Evolutionary conservation across 2,329 filamentous ascomycete genomes (phyloP).

Genomic region (Ophiostoma himal-ulmi): DNA sequence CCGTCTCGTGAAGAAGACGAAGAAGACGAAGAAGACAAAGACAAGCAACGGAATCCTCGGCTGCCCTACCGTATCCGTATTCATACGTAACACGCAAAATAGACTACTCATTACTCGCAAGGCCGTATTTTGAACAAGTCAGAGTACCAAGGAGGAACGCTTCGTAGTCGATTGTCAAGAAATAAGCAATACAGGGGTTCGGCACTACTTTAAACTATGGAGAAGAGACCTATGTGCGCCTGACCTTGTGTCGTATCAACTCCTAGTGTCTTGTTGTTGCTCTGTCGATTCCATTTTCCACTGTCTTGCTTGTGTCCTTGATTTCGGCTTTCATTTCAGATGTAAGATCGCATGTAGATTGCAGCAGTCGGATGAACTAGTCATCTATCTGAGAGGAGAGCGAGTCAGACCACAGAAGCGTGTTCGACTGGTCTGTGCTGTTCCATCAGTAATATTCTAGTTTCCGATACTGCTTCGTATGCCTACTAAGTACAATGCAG

Average conservation of each 20-base stretch:
- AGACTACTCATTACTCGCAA: neutral
- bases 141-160: neutral
- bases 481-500: neutral
- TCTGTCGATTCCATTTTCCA: neutral
- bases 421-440: no score
- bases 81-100: neutral
- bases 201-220: slow-evolving; percentile 8
- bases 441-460: neutral
- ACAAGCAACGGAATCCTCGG: neutral
- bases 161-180: neutral
- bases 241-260: neutral
- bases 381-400: neutral
- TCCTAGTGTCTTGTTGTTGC: neutral
- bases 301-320: no score
- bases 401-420: no score
- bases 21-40: neutral
- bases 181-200: slow-evolving; percentile 5
- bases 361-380: neutral
- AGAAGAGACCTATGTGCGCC: neutral
- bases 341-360: neutral
- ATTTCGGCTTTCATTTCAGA: neutral
- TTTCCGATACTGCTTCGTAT: neutral
- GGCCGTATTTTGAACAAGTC: neutral
- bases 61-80: slow-evolving; percentile 2
- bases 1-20: neutral